phyloP scores from a whole-genome alignment of 2,329 filamentous ascomycete species.

The Atkinsonella hypoxylon region DNA sequence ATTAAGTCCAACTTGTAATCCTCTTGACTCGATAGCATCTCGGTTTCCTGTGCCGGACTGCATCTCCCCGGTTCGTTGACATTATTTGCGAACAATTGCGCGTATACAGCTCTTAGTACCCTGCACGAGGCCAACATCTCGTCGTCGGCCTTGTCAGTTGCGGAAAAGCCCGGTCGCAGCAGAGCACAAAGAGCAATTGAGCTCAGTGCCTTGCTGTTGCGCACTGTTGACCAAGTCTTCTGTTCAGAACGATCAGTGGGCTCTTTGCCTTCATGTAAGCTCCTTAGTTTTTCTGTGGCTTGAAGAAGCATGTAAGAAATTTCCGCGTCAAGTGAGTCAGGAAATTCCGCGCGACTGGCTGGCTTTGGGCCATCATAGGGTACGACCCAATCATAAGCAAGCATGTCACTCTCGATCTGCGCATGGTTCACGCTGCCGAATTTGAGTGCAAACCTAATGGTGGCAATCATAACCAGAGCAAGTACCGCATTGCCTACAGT shows the following conservation, averaged over 20 bases:
- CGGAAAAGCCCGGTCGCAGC: not conserved
- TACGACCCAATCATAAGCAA: constrained; percentile 43
- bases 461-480: constrained; percentile 41
- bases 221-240: not conserved
- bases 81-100: not conserved
- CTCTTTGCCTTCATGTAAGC: not conserved
- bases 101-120: not conserved
- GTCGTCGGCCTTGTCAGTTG: not conserved
- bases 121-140: not conserved
- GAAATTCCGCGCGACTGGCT: constrained; percentile 10
- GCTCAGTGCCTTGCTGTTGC: not conserved
- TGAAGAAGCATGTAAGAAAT: not conserved
- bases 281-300: constrained; percentile 2
- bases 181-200: constrained; percentile 1
- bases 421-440: not conserved
- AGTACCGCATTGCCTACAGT: constrained; percentile 2
- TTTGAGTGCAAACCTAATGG: constrained; percentile 36
- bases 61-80: not conserved
- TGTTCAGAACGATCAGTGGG: not conserved
- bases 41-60: not conserved
- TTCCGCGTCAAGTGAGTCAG: not conserved
- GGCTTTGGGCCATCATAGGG: constrained; percentile 39
- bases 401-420: not conserved
- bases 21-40: not conserved
- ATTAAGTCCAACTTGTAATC: constrained; percentile 6